Conservation (phyloP, 768 basidiomycete genomes). For the Rubroboletus satanas region DNA sequence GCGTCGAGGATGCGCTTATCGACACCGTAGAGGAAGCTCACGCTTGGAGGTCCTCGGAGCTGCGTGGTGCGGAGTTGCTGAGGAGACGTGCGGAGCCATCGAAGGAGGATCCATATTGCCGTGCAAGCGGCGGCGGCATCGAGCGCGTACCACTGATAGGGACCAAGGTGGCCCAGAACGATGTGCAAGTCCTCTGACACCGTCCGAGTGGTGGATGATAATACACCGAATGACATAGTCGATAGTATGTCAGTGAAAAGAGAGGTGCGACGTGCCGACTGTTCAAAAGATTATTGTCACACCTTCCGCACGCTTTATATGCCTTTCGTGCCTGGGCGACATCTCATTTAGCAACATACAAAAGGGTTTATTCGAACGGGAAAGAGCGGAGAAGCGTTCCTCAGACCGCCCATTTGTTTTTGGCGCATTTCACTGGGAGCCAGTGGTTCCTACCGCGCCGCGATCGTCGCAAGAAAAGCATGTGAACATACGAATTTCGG, state of each 20-base stretch:
- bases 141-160: background rate
- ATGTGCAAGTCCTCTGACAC: background rate
- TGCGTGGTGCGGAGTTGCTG: background rate
- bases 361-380: no score
- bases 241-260: background rate
- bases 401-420: no score
- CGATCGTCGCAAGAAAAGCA: no score
- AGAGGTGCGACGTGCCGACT: background rate
- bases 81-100: background rate
- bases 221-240: background rate
- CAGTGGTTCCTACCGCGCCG: no score
- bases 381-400: no score
- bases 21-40: background rate
- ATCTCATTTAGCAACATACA: no score
- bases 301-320: background rate
- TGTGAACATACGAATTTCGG: no score
- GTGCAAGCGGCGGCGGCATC: background rate
- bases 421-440: no score
- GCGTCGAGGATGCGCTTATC: no score
- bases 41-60: background rate
- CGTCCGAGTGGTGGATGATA: background rate
- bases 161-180: background rate
- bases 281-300: accelerated
- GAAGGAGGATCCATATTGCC: background rate
- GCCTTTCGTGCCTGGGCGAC: background rate